Percentiles rank a stretch among this genome's conserved stretches.
These are phyloP conservation scores for Coleophoma cylindrospora DNA, from an alignment of 2,329 filamentous ascomycete species.

Conservation along the genomic window DNA sequence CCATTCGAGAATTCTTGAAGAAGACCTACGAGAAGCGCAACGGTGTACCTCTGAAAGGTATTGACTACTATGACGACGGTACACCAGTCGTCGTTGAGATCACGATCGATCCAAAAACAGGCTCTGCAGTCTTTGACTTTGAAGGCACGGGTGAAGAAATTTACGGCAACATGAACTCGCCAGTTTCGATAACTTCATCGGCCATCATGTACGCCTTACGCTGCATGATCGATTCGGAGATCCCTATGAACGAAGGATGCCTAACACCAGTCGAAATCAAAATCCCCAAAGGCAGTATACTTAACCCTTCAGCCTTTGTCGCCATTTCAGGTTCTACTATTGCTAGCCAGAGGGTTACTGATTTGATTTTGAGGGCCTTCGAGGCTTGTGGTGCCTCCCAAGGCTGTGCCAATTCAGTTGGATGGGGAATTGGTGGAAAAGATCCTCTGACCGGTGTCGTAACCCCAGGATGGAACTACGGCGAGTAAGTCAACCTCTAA, in stretches of 20 bases:
- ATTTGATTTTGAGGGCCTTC: constrained; percentile 75
- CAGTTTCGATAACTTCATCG: constrained; percentile 71
- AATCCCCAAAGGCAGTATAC: constrained; percentile 64
- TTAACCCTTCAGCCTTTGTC: constrained; percentile 66
- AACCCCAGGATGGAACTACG: constrained; percentile 60
- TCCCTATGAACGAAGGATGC: constrained; percentile 79
- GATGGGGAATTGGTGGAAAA: constrained; percentile 65
- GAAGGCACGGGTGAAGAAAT: constrained; percentile 70
- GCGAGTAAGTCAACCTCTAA: constrained; percentile 41
- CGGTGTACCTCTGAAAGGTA: constrained; percentile 59
- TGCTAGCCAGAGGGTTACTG: constrained; percentile 71
- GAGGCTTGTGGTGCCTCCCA: constrained; percentile 70
- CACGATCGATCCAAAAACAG: constrained; percentile 60
- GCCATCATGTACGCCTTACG: constrained; percentile 80
- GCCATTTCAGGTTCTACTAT: constrained; percentile 77
- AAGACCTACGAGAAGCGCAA: constrained; percentile 53
- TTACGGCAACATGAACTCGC: constrained; percentile 71
- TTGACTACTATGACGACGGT: constrained; percentile 60
- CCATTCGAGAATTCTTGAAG: background rate
- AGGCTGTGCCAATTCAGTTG: constrained; percentile 77
- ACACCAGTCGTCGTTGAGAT: background rate
- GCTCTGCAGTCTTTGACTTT: constrained; percentile 72
- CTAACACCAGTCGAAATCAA: constrained; percentile 65
- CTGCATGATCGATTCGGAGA: constrained; percentile 71
- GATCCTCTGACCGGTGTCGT: constrained; percentile 16